Evolutionary conservation across 2,329 filamentous ascomycete genomes (phyloP).

Genomic region (Alternaria rosae): DNA sequence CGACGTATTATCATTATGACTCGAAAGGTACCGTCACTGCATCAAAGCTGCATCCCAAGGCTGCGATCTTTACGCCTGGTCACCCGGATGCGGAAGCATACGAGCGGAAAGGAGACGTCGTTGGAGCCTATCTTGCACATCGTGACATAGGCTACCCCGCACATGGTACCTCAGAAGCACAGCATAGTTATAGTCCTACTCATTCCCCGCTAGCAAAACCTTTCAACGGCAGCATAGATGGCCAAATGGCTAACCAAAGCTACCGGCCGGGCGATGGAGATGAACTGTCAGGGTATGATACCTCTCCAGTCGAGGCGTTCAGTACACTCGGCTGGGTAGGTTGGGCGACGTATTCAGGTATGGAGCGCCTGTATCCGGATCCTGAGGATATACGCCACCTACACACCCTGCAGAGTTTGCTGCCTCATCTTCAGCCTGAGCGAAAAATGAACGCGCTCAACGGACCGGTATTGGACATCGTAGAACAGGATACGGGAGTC

Average conservation of each 20-base stretch:
- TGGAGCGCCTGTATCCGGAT: slow-evolving; percentile 17
- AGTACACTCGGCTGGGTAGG: not conserved
- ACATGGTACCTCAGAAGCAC: not conserved
- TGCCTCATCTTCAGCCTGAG: slow-evolving; percentile 24
- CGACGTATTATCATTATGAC: slow-evolving; percentile 14
- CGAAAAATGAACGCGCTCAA: slow-evolving; percentile 17
- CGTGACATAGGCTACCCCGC: slow-evolving; percentile 3
- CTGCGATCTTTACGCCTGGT: not conserved
- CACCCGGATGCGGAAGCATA: not conserved
- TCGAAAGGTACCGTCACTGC: slow-evolving; percentile 1
- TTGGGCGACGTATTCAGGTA: not conserved
- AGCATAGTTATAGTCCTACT: not conserved
- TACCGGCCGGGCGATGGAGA: not conserved
- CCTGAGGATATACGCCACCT: slow-evolving; percentile 29
- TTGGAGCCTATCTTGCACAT: slow-evolving; percentile 19
- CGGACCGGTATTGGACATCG: slow-evolving; percentile 19
- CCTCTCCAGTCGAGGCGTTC: not conserved
- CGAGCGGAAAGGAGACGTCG: slow-evolving; percentile 11
- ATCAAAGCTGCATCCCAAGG: not conserved
- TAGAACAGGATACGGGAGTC: slow-evolving; percentile 15
- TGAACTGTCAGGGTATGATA: slow-evolving; percentile 1
- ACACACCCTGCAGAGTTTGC: slow-evolving; percentile 20
- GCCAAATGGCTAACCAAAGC: not conserved
- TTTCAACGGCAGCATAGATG: not conserved
- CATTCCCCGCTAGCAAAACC: not conserved